Base-by-base conservation (phyloP, 208 protist species). In the Porcisia deanei region DNA sequence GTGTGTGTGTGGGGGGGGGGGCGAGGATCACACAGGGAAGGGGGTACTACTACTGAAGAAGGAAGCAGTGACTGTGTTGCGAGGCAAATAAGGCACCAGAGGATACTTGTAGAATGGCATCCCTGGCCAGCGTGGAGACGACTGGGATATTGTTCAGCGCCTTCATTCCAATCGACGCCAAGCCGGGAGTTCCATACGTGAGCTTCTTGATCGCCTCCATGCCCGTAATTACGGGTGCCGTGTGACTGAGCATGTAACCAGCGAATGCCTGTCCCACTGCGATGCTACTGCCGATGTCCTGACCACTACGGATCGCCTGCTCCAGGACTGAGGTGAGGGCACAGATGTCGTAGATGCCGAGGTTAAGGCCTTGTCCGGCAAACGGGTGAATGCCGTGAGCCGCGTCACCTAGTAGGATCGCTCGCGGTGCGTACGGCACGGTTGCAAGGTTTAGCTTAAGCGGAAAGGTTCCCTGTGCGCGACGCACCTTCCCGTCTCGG, bases 331-430 rank as follows among this genome's bases (percentile, higher is more conserved):
- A 79, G 0, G 83, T 85, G 66, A 97, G 80, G 0, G 87, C 88
- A 71, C 89, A 95, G 9, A 94, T 81, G 80, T 97, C 92, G 80
- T 96, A 94, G 58, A 98, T 82, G 43, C 95, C 96, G 53, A 97
- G 85, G 84, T 98, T 98, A 57, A 98, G 85, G 0, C 95, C 96
- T 76, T 98, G 96, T 0, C 96, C 96, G 6, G 95, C 94, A 43
- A 98, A 93, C 20, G 95, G 96, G 83, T 98, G 95, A 73, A 98
- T 94, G 18, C 89, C 80, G 86, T 98, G 95, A 0, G 96, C 96
- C 8, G 96, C 94, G 76, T 98, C 95, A 20, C 93, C 92, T 1
- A 95, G 79, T 37, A 95, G 83, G 34, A 97, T 71, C 3, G 89
- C 88, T 41, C 91, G 80, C 6, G 88, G 80, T 5, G 87, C 73